Base-by-base conservation (phyloP, 495 filamentous ascomycete genomes). In the Hyaloscypha bicolor region DNA sequence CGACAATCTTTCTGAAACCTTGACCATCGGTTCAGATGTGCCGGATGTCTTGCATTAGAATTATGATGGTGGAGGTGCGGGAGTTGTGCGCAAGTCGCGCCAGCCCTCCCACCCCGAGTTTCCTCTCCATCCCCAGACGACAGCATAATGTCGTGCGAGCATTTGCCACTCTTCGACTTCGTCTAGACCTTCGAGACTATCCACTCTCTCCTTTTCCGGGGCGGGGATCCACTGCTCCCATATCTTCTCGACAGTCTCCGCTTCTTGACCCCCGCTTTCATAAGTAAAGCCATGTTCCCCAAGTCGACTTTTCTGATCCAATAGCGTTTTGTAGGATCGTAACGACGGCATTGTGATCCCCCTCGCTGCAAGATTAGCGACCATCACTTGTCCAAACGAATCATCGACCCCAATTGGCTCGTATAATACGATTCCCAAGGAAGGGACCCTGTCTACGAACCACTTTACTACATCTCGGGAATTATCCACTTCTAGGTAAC, bases 111-210 rank as follows among this genome's bases (percentile, higher is more conserved):
- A 64, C 1, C 68, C 71, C 0, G 6, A n/a, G 31, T 11, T 51
- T 37, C 71, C 68, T 64, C 37, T 70, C 71, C 68, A 70, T 6
- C 66, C 94, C 94, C 94, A 97, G 11, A 84, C 89, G 63, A 98
- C 83, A 69, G 93, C 90, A 77, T 99, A 99, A 81, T 99, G 95
- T 66, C 84, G 84, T 5, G 93, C 92, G 71, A 99, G 76, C 74
- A 99, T 75, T 72, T 86, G 80, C 93, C 94, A 97, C 79, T 99
- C 95, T 78, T 99, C 95, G 63, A 97, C 85, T 78, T 99, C 95
- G 81, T 99, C 95, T 69, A 98, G 74, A 81, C 94, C 91, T 77
- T 98, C 95, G 62, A 97, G 76, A 30, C 77, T 73, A 57, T 90
- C 87, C 4, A 98, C 87, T 68, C 95, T 80, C 71, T 90, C 90